Evolutionary conservation across 495 filamentous ascomycete genomes (phyloP), one percentile per base, ranked within the genome.

Genomic region (Ramalina peruviana): DNA sequence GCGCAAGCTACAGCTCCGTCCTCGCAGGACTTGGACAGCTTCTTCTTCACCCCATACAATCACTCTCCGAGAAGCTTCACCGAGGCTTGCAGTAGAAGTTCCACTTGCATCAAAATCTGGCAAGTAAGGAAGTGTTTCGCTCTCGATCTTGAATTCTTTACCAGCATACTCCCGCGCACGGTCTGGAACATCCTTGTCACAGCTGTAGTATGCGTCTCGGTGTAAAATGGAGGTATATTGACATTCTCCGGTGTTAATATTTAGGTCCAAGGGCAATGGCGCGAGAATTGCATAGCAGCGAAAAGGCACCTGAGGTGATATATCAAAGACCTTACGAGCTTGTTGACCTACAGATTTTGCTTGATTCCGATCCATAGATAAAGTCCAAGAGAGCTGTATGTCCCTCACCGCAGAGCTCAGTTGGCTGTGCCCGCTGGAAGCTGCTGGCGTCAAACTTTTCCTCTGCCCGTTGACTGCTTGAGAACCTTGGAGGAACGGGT

Each of bases 151-250:
- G 61, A 93, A 96, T 55, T 94, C 87, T 55, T 78, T 79, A 16
- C 90, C 90, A 9, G 84, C 93, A 63, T 95, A 97, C 65, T 94
- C 86, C 43, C 86, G 73, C 11, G 74, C 62, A 45, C 79, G 75
- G 36, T 84, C 74, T 7, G 93, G 93, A 3, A 95, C 85, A 66
- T 98, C 92, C 48, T 65, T 71, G 47, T 90, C 85, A n/a, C 86
- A 71, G 53, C 87, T 84, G 58, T 95, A 97, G 57, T 82, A 88
- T 15, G 89, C 80, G 58, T 88, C 83, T 60, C 86, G 85, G 54
- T 96, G 93, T 42, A 95, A 73, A 20, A 85, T 71, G 40, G 71
- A 65, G 53, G 73, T 72, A 11, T 68, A 50, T 3, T 60, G 60
- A n/a, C 37, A 50, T 15, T 50, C 40, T 38, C 51, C 42, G 53